Percentiles rank a stretch among this genome's conserved stretches.
These are phyloP conservation scores for Zygotorulaspora sp. DNA, from an alignment of 805 yeast genomes.

Conservation along the genomic window DNA sequence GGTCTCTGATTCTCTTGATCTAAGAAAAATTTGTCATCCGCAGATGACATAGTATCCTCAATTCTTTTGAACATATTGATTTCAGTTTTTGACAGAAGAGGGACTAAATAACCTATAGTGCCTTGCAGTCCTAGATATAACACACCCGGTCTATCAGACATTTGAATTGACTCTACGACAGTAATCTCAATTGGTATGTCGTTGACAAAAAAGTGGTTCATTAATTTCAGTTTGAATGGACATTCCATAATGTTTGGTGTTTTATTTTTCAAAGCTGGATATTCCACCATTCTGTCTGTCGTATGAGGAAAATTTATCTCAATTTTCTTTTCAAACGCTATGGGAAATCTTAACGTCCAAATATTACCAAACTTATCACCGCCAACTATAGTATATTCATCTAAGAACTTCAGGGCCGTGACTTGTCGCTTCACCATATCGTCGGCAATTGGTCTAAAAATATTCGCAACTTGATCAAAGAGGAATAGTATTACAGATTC, in stretches of 20 bases:
- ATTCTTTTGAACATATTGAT: conserved; percentile 52
- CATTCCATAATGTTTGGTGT: conserved; percentile 30
- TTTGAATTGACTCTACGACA: conserved; percentile 34
- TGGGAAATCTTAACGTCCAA: conserved; percentile 59
- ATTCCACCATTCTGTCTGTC: conserved; percentile 9
- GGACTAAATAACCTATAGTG: conserved; percentile 66
- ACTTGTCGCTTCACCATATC: conserved; percentile 67
- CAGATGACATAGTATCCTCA: conserved; percentile 43
- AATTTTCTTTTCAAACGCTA: conserved; percentile 38
- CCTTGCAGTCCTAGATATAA: conserved; percentile 80
- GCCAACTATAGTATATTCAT: conserved; percentile 69
- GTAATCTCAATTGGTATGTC: conserved; percentile 67
- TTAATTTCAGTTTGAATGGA: conserved; percentile 45
- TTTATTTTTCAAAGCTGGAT: conserved; percentile 6
- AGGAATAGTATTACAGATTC: conserved; percentile 58
- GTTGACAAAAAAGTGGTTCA: conserved; percentile 58
- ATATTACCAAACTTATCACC: conserved; percentile 88
- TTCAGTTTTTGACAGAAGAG: conserved; percentile 61
- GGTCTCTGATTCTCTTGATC: conserved; percentile 9
- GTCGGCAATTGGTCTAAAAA: conserved; percentile 61
- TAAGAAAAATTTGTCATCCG: conserved; percentile 20
- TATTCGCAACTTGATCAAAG: conserved; percentile 45
- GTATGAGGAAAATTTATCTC: conserved; percentile 6
- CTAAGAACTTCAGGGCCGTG: conserved; percentile 57
- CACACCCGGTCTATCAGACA: conserved; percentile 56